Base-by-base conservation (phyloP, 306 rosid species). In the Elaeagnus macrophylla region DNA sequence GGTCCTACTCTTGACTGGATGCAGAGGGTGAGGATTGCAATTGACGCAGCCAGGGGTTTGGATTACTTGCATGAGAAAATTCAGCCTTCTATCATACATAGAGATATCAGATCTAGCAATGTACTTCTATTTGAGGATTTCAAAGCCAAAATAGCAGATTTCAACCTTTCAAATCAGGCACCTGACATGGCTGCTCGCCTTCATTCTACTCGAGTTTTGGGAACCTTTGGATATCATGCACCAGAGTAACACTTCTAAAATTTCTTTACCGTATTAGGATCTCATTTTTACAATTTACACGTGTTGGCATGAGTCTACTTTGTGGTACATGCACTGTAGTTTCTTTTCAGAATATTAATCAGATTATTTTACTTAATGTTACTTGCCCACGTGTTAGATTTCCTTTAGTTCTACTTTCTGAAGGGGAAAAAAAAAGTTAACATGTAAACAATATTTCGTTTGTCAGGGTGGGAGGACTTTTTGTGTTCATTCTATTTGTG, bases 151-250 rank as follows among this genome's bases (percentile, higher is more conserved):
- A 48, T 77, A 50, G 82, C 82, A 57, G 82, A 77, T 67, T 77
- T 77, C 37, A 77, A 77, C 59, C 82, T 77, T 56, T 77, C 82
- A 9, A 77, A 77, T 69, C 82, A 77, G 67, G 76, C 82, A 12
- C 82, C 82, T 20, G 82, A 77, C 59, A 77, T 77, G 82, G 82
- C 82, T 25, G 82, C 82, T 41, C 82, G 82, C 11, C 82, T 77
- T 53, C 82, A 77, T 54, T 77, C 82, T 51, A 77, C 82, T 47
- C 75, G 82, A 56, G 82, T 77, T 59, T 66, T 77, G 61, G 82
- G 82, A 69, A 77, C 82, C 37, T 77, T 77, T 58, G 82, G 82
- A 16, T 77, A 72, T 70, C 82, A 77, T 58, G 82, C 82, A 39
- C 82, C 82, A 39, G 82, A 77, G 82, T 77, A 77, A 70, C 39